Evolutionary conservation across 75 land plant species (phyloP), one percentile per base, ranked within the genome.

Genomic region (Adiantum capillusveneris): DNA sequence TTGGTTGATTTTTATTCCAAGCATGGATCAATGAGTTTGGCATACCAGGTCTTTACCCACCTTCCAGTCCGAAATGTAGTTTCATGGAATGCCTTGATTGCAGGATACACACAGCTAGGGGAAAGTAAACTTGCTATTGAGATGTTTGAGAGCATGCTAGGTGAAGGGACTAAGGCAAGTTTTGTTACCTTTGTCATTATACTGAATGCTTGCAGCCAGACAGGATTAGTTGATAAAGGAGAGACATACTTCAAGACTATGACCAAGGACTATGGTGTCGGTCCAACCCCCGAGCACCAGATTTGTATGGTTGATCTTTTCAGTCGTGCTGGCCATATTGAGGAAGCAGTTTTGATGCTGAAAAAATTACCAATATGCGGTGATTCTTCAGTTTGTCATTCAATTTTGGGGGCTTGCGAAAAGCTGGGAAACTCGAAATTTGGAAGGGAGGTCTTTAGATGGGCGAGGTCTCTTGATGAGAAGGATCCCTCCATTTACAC

Each of bases 1-100:
- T 31, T 65, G 1, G 54, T 72, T 5, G 57, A 65, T 48, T 59
- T 72, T 57, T 72, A 72, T 37, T 29, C 63, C 0, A 65, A 72
- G 18, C 65, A 62, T 28, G 75, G 75, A 0, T 28, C 25, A 25
- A 19, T 59, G 1, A 14, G 14, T 13, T 45, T 37, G 17, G 60
- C 60, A 58, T 25, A 34, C 6, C 20, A 36, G n/a, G 36, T 58
- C 36, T 58, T 58, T 14, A 12, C 29, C 9, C 6, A 14, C 18
- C 36, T 58, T 36, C 42, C 36, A 20, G 14, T 21, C 24, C 36
- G 60, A 18, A 34, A 58, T 41, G 60, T 58, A 11, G 25, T 58
- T 34, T 19, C 60, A 20, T 58, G 60, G 60, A 58, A 25, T 58
- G 43, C 60, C 1, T 24, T 58, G 45, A 18, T 58, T 31, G 19